A percentile compares a stretch with the other conserved stretches of the same genome.
Evolutionary conservation across 140 eudicot species (phyloP).

Genomic region (Anethum foeniculum): DNA sequence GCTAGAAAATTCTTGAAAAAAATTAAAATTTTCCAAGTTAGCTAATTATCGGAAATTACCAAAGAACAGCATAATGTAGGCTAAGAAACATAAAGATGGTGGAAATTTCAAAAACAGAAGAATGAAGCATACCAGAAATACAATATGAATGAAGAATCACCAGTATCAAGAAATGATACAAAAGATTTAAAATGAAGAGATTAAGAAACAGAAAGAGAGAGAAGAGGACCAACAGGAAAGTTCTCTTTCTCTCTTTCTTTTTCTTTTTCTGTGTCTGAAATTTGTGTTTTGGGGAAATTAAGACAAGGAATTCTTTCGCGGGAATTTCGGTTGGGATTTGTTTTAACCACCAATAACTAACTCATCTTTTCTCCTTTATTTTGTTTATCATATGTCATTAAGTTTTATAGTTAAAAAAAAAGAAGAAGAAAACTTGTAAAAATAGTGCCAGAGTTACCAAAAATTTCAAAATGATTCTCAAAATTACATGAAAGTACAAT

Average conservation of each 20-base stretch:
- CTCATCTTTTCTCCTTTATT: too few relatives aligned
- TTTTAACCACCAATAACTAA: slow-evolving; percentile 3
- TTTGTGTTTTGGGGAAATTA: background rate
- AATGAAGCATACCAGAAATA: background rate
- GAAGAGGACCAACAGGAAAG: background rate
- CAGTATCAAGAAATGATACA: background rate
- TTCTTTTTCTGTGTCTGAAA: background rate
- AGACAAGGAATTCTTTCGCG: background rate
- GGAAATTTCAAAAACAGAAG: background rate
- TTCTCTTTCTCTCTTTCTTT: background rate
- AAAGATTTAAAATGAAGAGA: background rate
- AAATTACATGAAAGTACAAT: too few relatives aligned
- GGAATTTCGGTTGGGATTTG: background rate
- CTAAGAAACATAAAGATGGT: background rate
- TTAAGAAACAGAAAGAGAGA: background rate
- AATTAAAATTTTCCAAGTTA: background rate
- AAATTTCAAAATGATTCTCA: too few relatives aligned
- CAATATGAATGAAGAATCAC: background rate
- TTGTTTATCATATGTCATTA: too few relatives aligned
- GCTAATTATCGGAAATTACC: background rate
- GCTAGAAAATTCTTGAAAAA: background rate
- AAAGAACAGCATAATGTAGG: background rate
- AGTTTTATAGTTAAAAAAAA: too few relatives aligned
- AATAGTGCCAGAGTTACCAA: too few relatives aligned
- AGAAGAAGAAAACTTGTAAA: too few relatives aligned